Base-by-base conservation (phyloP, 495 filamentous ascomycete genomes). In the Geopyxis carbonaria region DNA sequence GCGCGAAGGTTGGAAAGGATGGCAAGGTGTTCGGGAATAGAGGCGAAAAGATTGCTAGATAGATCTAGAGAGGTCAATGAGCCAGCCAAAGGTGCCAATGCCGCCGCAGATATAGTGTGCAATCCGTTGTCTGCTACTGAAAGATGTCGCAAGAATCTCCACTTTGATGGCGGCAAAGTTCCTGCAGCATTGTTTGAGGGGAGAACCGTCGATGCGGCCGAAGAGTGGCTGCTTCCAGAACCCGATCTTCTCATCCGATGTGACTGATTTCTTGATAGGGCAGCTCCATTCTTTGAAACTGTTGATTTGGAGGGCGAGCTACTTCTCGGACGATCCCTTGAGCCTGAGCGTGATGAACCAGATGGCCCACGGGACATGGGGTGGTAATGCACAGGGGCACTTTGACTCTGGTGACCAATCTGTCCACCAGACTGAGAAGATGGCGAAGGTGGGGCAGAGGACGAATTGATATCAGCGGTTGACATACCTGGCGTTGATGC, bases 41-140 rank as follows among this genome's bases (percentile, higher is more conserved):
- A 80, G 0, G 73, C 73, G 53, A 95, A 86, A 14, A 92, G 70
- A 56, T 97, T 97, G 11, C 73, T 72, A 0, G 87, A 95, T 21
- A 97, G 64, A 57, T 97, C 89, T 25, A 97, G 66, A 4, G 87
- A 94, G 47, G 80, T 75, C 23, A 97, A 63, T 0, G 78, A 92
- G 50, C 80, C 79, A 15, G 83, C 76, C 29, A 97, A 68, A 5
- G 89, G 89, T 18, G 68, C 59, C 34, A 97, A 64, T 51, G 85
- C 79, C 28, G 72, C 51, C 2, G 75, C 68, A 9, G 77, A 68
- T 31, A 97, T 72, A 4, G 73, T 71, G 4, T 83, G 91, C 34
- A 97, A 59, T 10, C 74, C 75, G 57, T 95, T 97, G 50, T 97
- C 89, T 0, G 89, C 74, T 34, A 97, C 64, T 46, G 89, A 84